phyloP scores from a whole-genome alignment of 202 grass and related monocot species.

The Carex arenaria region DNA sequence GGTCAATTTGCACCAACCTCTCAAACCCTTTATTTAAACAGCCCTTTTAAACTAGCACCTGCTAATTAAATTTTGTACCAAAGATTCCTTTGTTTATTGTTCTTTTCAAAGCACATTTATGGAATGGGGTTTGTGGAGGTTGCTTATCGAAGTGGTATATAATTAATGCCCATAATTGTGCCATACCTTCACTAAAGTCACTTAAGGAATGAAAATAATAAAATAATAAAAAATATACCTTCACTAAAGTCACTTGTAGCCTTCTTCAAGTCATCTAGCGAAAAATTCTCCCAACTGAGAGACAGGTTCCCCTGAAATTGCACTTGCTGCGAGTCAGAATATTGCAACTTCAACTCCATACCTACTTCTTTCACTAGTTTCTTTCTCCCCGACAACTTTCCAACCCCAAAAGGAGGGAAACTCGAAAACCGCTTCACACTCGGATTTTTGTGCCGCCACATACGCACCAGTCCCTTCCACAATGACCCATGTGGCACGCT shows the following conservation, averaged over 20 bases:
- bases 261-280: constrained; percentile 44
- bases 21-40: not conserved
- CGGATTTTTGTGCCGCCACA: constrained; percentile 35
- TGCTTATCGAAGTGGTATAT: not conserved
- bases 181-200: no score
- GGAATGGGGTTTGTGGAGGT: not conserved
- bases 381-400: constrained; percentile 28
- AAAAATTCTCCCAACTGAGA: constrained; percentile 44
- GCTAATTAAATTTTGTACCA: not conserved
- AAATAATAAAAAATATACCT: constrained; percentile 11
- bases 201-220: not conserved
- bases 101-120: not conserved
- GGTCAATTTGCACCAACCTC: constrained; percentile 20
- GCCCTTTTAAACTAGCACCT: not conserved
- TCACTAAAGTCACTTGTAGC: constrained; percentile 61
- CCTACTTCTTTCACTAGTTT: constrained; percentile 11
- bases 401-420: constrained; percentile 24
- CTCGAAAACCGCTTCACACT: constrained; percentile 36
- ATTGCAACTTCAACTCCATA: constrained; percentile 14
- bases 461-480: constrained; percentile 43
- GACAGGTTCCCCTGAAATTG: constrained; percentile 15
- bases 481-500: not conserved
- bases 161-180: constrained; percentile 2
- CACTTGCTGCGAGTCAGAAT: not conserved
- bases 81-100: not conserved